phyloP scores from a whole-genome alignment of 495 filamentous ascomycete species.

The Aspergillus bridgeri region DNA sequence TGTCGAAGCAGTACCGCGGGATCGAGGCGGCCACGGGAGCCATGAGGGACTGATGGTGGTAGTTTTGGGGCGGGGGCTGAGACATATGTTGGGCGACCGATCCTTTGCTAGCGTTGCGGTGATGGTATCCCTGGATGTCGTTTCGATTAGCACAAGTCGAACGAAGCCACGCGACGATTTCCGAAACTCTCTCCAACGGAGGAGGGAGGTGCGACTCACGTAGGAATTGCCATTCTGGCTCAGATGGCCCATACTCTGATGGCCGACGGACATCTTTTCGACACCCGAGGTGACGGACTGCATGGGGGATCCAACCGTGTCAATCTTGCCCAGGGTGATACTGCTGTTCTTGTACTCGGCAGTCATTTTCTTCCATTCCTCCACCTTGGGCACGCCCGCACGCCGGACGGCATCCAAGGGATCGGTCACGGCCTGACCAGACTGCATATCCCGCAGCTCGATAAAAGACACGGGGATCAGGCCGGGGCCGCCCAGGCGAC shows the following conservation, averaged over 20 bases:
- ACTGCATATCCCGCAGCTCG: conserved; percentile 92
- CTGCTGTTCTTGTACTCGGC: conserved; percentile 99
- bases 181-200: background rate
- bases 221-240: conserved; percentile 47
- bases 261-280: conserved; percentile 73
- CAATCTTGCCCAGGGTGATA: conserved; percentile 90
- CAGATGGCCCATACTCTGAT: conserved; percentile 31
- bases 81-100: conserved; percentile 31
- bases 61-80: conserved; percentile 26
- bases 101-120: conserved; percentile 45
- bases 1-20: conserved; percentile 91
- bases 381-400: conserved; percentile 93
- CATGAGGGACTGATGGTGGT: conserved; percentile 34
- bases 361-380: conserved; percentile 99
- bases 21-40: conserved; percentile 77
- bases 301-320: conserved; percentile 40
- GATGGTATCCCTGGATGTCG: conserved; percentile 39
- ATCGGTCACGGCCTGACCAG: conserved; percentile 76
- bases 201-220: conserved; percentile 30
- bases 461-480: conserved; percentile 97
- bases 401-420: conserved; percentile 80
- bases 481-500: conserved; percentile 87
- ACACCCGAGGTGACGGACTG: conserved; percentile 63
- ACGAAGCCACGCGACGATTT: background rate
- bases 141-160: conserved; percentile 5